A percentile compares a stretch with the other conserved stretches of the same genome.
These are phyloP conservation scores for Phytomonas sp. DNA, from an alignment of 208 protist genomes.

Conservation along the genomic window DNA sequence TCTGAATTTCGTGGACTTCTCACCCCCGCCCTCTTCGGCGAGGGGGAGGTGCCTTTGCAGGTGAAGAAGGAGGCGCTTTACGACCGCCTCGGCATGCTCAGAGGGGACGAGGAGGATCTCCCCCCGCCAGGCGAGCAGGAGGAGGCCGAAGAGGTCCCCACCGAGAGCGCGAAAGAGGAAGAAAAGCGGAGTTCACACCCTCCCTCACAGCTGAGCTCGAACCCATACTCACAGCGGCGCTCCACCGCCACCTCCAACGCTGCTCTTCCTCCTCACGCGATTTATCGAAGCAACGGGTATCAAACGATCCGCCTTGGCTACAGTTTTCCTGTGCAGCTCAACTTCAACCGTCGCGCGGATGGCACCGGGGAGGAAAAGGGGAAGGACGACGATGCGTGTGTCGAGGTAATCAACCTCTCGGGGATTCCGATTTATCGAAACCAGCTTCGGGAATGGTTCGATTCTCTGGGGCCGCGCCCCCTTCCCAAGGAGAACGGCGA, in stretches of 20 bases:
- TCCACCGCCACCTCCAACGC: neutral
- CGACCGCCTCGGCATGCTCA: constrained; percentile 11
- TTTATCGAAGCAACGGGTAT: constrained; percentile 65
- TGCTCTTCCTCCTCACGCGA: neutral
- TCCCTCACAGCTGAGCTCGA: neutral
- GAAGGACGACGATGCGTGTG: constrained; percentile 18
- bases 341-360: constrained; percentile 14
- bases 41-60: constrained; percentile 13
- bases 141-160: constrained; percentile 3
- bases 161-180: no score
- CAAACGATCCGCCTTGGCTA: constrained; percentile 58
- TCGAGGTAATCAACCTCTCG: constrained; percentile 38
- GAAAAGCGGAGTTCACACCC: no score
- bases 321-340: constrained; percentile 32
- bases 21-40: constrained; percentile 13
- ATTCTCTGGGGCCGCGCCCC: constrained; percentile 30
- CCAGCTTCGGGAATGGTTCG: constrained; percentile 62
- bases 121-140: no score
- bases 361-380: constrained; percentile 3
- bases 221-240: neutral
- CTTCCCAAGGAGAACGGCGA: constrained; percentile 28
- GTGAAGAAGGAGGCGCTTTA: constrained; percentile 16
- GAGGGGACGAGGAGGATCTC: constrained; percentile 13
- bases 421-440: constrained; percentile 51
- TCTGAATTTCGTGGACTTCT: constrained; percentile 5